Conservation (phyloP, 768 basidiomycete genomes). For the Tylopilus subfusipes region DNA sequence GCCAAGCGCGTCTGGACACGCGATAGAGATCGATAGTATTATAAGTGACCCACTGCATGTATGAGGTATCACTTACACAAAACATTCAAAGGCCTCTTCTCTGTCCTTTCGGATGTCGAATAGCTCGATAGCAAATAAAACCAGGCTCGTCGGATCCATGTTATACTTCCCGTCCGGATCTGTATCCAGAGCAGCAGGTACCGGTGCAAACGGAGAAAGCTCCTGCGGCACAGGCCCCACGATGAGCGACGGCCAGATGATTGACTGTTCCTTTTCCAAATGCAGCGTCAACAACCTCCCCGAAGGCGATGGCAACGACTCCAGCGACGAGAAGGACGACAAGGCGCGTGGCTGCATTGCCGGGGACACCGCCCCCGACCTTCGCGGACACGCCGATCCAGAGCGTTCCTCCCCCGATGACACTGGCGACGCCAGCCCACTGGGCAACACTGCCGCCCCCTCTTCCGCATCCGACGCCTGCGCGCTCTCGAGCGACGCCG, state of each 20-base stretch:
- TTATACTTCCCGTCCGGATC: constrained; percentile 63
- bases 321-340: constrained; percentile 78
- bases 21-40: neutral
- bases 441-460: constrained; percentile 47
- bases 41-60: neutral
- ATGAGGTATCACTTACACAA: constrained; percentile 50
- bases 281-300: constrained; percentile 76
- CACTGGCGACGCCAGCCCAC: constrained; percentile 56
- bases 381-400: constrained; percentile 14
- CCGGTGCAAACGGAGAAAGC: constrained; percentile 49
- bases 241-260: constrained; percentile 81
- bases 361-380: constrained; percentile 44
- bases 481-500: constrained; percentile 73
- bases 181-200: constrained; percentile 51
- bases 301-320: constrained; percentile 58
- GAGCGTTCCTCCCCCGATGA: constrained; percentile 54
- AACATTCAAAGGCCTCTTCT: constrained; percentile 78
- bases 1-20: constrained; percentile 69
- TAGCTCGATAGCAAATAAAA: constrained; percentile 65
- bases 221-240: constrained; percentile 66
- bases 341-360: constrained; percentile 50
- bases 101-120: constrained; percentile 72
- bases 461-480: constrained; percentile 74
- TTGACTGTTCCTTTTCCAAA: constrained; percentile 73
- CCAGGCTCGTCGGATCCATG: constrained; percentile 83